Conservation (phyloP, 371 early-diverging fungal species). For the Mucor velutinosus region DNA sequence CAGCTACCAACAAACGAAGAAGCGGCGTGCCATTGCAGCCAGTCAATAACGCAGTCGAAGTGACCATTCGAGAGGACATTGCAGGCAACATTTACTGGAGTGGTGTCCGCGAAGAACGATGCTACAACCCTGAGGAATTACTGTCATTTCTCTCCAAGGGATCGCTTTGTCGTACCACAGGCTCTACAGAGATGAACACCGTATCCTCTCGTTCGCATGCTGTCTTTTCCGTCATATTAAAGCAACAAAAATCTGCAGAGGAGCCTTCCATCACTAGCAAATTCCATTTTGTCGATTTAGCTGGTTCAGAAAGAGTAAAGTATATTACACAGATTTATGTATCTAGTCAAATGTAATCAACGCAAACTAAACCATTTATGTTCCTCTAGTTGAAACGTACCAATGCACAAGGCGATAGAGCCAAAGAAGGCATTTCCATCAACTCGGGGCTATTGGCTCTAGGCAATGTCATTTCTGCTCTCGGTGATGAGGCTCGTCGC, state of each 20-base stretch:
- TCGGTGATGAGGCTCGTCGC: conserved; percentile 82
- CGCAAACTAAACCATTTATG: not conserved
- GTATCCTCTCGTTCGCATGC: conserved; percentile 98
- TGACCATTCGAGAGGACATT: conserved; percentile 88
- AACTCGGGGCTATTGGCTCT: conserved; percentile 96
- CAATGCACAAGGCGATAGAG: conserved; percentile 90
- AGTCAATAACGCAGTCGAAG: conserved; percentile 24
- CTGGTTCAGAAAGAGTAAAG: conserved; percentile 73
- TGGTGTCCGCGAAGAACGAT: conserved; percentile 85
- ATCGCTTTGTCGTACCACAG: conserved; percentile 90
- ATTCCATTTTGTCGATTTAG: conserved; percentile 97
- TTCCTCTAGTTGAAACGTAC: conserved; percentile 83
- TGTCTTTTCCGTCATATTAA: conserved; percentile 91
- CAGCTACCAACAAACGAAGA: conserved; percentile 15
- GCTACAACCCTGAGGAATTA: conserved; percentile 76
- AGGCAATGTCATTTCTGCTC: conserved; percentile 98
- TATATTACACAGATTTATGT: not conserved
- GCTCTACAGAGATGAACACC: conserved; percentile 96
- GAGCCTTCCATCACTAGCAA: conserved; percentile 55
- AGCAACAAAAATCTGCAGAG: conserved; percentile 48
- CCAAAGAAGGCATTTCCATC: conserved; percentile 97
- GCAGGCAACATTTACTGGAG: conserved; percentile 91
- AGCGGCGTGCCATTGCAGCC: conserved; percentile 10
- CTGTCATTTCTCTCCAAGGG: conserved; percentile 75
- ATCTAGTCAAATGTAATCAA: not conserved